Evolutionary conservation across 495 filamentous ascomycete genomes (phyloP).

Genomic region (Tuber magnatum): DNA sequence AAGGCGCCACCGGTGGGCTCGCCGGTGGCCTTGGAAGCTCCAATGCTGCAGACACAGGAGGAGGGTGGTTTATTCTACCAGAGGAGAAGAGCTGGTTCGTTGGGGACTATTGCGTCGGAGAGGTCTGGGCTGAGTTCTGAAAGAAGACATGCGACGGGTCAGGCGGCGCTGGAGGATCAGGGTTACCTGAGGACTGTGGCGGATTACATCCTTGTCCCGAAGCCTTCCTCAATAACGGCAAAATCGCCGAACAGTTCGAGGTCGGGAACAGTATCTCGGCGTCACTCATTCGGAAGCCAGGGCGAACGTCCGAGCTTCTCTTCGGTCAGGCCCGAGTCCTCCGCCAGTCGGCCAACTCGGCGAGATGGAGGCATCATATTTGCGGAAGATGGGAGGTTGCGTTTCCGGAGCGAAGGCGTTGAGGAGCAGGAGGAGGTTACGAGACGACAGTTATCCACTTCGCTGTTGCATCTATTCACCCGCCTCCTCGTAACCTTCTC

Average conservation of each 20-base stretch:
- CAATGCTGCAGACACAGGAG: neutral
- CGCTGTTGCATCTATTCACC: constrained; percentile 13
- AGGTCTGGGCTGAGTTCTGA: neutral
- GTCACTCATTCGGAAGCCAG: constrained; percentile 34
- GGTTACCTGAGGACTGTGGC: neutral
- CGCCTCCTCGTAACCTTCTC: constrained; percentile 18
- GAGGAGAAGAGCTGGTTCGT: neutral
- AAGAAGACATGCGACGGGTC: neutral
- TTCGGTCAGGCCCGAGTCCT: neutral
- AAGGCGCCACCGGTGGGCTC: neutral
- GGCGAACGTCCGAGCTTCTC: constrained; percentile 18
- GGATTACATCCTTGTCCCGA: neutral
- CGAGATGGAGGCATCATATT: neutral
- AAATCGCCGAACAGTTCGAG: neutral
- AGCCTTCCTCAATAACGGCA: neutral
- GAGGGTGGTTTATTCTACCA: neutral
- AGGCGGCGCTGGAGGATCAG: neutral
- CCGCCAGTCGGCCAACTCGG: neutral
- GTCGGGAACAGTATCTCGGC: constrained; percentile 18
- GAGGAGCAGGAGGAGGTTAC: neutral
- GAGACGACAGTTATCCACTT: neutral
- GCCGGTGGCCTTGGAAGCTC: neutral
- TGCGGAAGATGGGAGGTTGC: neutral
- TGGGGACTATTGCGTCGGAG: neutral
- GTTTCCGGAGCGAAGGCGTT: neutral